These are phyloP conservation scores for Globisporangium apiculatum DNA, from an alignment of 352 stramenopile genomes.

Conservation along the genomic window DNA sequence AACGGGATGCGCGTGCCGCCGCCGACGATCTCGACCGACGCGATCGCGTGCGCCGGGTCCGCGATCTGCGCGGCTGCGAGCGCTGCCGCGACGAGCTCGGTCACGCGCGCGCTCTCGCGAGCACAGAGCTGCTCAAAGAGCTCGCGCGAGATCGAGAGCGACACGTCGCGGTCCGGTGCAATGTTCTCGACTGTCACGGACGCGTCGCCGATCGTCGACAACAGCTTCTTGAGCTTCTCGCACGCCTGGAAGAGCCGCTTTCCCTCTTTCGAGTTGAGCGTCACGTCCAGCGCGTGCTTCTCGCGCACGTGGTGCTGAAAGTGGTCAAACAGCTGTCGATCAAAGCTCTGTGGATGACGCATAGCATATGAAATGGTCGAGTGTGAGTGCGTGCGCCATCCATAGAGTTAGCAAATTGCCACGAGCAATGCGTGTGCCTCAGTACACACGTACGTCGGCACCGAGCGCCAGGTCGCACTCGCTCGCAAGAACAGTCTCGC, in stretches of 20 bases:
- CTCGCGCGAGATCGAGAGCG: slow-evolving; percentile 62
- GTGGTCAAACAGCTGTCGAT: slow-evolving; percentile 71
- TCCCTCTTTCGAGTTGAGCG: slow-evolving; percentile 65
- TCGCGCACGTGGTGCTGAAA: slow-evolving; percentile 61
- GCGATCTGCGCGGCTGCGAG: slow-evolving; percentile 38
- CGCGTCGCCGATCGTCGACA: slow-evolving; percentile 81
- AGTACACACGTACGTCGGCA: slow-evolving; percentile 26
- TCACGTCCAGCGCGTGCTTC: slow-evolving; percentile 45
- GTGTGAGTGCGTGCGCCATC: neutral
- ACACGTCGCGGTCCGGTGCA: slow-evolving; percentile 71
- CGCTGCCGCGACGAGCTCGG: slow-evolving; percentile 40
- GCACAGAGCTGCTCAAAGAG: slow-evolving; percentile 65
- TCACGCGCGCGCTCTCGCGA: slow-evolving; percentile 38
- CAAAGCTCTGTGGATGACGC: slow-evolving; percentile 38
- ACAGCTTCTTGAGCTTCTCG: slow-evolving; percentile 85
- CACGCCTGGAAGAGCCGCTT: slow-evolving; percentile 85
- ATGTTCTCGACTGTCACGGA: slow-evolving; percentile 83
- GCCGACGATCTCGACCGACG: slow-evolving; percentile 86
- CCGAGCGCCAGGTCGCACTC: slow-evolving; percentile 56
- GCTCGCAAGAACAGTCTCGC: slow-evolving; percentile 45
- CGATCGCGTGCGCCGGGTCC: slow-evolving; percentile 22
- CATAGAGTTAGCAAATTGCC: too few relatives aligned
- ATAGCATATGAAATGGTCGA: neutral
- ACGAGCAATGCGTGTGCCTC: too few relatives aligned
- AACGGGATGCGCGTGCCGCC: slow-evolving; percentile 86